Evolutionary conservation across 75 land plant genomes (phyloP).

Genomic region (Cunninghamia lanceolata): DNA sequence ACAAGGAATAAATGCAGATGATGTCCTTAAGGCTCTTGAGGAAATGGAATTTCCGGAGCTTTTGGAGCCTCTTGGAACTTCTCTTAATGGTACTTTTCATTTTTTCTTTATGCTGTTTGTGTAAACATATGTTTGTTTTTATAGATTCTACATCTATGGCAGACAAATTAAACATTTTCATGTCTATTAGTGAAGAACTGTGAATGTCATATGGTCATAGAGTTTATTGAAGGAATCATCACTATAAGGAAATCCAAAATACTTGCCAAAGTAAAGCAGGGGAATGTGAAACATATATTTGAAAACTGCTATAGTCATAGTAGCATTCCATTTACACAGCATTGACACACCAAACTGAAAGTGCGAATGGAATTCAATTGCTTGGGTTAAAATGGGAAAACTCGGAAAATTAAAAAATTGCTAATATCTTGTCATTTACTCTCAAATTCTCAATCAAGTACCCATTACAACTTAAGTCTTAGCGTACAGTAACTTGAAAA

Average conservation of each 20-base stretch:
- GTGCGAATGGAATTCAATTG: too few species aligned
- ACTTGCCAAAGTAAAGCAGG: background rate
- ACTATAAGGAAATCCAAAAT: background rate
- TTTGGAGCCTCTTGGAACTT: conserved; percentile 56
- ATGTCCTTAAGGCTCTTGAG: conserved; percentile 89
- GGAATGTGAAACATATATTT: background rate
- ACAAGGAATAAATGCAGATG: conserved; percentile 91
- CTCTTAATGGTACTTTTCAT: conserved; percentile 53
- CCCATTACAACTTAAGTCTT: too few species aligned
- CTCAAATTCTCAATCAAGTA: too few species aligned
- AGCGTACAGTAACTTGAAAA: too few species aligned
- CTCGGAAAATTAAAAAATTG: too few species aligned
- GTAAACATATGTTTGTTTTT: background rate
- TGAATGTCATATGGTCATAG: background rate
- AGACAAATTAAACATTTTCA: background rate
- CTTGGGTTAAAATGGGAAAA: too few species aligned
- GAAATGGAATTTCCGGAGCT: conserved; percentile 89
- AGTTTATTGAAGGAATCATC: background rate
- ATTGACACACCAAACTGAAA: too few species aligned
- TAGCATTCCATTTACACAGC: too few species aligned
- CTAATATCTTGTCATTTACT: too few species aligned
- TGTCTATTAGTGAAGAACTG: background rate
- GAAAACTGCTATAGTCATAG: background rate
- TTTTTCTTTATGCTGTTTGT: background rate
- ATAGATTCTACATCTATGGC: background rate